Percentiles rank a stretch among this genome's conserved stretches.
phyloP scores from a whole-genome alignment of 768 basidiomycete genomes.

The Hypsizygus marmoreus region DNA sequence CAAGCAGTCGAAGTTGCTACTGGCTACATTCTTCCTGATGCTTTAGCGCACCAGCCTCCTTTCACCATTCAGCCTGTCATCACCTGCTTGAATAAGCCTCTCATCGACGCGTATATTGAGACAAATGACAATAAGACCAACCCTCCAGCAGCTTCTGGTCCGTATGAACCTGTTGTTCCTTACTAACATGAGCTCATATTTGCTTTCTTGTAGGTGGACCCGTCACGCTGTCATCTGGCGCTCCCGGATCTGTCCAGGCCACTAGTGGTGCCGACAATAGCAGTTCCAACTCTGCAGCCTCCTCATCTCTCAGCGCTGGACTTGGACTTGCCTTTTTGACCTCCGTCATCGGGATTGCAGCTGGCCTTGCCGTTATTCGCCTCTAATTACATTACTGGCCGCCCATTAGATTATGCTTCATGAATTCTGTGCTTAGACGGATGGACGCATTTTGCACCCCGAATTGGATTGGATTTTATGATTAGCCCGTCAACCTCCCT shows the following conservation, averaged over 20 bases:
- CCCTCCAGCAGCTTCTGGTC: slow-evolving; percentile 56
- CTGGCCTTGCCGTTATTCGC: slow-evolving; percentile 15
- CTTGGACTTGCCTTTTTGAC: slow-evolving; percentile 12
- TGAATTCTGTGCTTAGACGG: slow-evolving; percentile 10
- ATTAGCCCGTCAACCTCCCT: slow-evolving; percentile 1
- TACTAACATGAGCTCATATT: slow-evolving; percentile 49
- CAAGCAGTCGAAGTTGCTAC: slow-evolving; percentile 84
- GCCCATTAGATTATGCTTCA: slow-evolving; percentile 1
- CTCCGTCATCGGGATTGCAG: slow-evolving; percentile 15
- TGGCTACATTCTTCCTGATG: slow-evolving; percentile 84
- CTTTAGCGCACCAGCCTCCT: slow-evolving; percentile 60
- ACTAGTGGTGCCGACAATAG: slow-evolving; percentile 17
- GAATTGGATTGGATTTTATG: slow-evolving; percentile 9
- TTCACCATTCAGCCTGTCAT: slow-evolving; percentile 77
- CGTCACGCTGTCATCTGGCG: slow-evolving; percentile 32
- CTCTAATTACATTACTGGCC: slow-evolving; percentile 6
- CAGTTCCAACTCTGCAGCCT: slow-evolving; percentile 9
- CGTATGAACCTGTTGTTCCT: slow-evolving; percentile 54
- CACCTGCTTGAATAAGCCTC: slow-evolving; percentile 58
- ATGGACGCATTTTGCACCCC: slow-evolving; percentile 10
- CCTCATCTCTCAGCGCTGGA: slow-evolving; percentile 8
- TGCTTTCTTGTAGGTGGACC: slow-evolving; percentile 35
- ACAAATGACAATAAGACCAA: slow-evolving; percentile 73
- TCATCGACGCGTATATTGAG: slow-evolving; percentile 77
- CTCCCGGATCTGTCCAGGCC: slow-evolving; percentile 34